Evolutionary conservation across 768 basidiomycete species (phyloP).

Genomic region (Hypholoma fasciculare): DNA sequence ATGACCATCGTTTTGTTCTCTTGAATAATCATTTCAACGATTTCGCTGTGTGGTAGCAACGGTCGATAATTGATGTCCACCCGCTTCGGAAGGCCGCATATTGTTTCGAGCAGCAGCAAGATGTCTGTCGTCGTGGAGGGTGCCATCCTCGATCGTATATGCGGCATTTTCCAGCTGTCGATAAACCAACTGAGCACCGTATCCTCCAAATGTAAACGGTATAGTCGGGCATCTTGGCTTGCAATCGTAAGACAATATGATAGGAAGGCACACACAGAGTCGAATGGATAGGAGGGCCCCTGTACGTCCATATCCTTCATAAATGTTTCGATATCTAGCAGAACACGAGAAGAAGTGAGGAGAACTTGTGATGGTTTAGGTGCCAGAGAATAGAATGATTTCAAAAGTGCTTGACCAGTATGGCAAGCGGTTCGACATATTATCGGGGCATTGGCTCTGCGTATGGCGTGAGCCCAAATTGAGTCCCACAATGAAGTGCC

Average conservation of each 20-base stretch:
- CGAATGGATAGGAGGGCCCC: constrained; percentile 83
- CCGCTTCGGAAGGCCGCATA: constrained; percentile 56
- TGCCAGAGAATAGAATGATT: constrained; percentile 27
- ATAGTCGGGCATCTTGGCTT: constrained; percentile 78
- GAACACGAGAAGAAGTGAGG: constrained; percentile 56
- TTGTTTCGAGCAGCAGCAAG: constrained; percentile 58
- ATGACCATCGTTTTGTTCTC: constrained; percentile 59
- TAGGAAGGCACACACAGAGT: constrained; percentile 88
- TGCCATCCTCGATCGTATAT: constrained; percentile 43
- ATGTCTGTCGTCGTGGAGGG: constrained; percentile 60
- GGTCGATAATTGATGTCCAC: constrained; percentile 46
- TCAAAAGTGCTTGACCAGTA: constrained; percentile 55
- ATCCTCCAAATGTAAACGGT: constrained; percentile 84
- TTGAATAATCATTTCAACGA: constrained; percentile 61
- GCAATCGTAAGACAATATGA: constrained; percentile 67
- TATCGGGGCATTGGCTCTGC: constrained; percentile 64
- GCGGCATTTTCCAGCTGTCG: constrained; percentile 61
- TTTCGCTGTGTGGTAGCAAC: constrained; percentile 68
- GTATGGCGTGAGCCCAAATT: constrained; percentile 82
- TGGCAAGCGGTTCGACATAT: constrained; percentile 84
- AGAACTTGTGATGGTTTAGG: constrained; percentile 24
- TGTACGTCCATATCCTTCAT: constrained; percentile 87
- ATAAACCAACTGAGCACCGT: constrained; percentile 82
- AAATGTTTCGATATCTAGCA: constrained; percentile 76
- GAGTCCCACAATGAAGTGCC: constrained; percentile 64